Conservation (phyloP, 75 land plant genomes). For the Adiantum capillusveneris region DNA sequence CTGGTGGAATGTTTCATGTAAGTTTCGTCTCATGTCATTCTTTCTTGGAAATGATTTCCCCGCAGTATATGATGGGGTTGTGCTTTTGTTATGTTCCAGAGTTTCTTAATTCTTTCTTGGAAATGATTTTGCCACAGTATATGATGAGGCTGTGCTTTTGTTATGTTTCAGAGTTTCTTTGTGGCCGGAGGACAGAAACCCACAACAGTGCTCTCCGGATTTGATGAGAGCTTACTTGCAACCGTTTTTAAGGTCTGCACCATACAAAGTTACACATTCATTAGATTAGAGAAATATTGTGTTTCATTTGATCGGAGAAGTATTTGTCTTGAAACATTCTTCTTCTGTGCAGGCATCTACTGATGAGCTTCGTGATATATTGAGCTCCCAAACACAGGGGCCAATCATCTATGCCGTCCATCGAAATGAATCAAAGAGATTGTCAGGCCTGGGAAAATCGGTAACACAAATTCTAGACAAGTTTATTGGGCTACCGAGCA, state of each 20-base stretch:
- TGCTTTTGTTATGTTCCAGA: neutral
- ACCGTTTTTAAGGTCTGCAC: constrained; percentile 58
- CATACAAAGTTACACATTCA: no score
- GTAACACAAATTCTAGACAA: neutral
- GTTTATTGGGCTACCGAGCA: neutral
- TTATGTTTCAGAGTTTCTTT: constrained; percentile 49
- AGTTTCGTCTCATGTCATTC: constrained; percentile 16
- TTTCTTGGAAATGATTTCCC: neutral
- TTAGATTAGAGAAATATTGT: no score
- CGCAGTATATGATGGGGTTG: neutral
- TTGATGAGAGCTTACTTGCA: constrained; percentile 29
- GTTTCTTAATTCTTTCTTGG: neutral
- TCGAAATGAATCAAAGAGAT: neutral
- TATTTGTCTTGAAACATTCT: no score
- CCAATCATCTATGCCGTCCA: constrained; percentile 37
- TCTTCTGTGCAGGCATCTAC: constrained; percentile 27
- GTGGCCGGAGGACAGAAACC: constrained; percentile 61
- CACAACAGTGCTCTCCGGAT: constrained; percentile 49
- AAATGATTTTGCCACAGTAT: neutral
- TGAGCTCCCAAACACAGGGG: constrained; percentile 39
- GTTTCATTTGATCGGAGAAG: neutral
- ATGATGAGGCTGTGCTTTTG: neutral
- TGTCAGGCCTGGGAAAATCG: constrained; percentile 15
- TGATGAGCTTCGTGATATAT: constrained; percentile 18
- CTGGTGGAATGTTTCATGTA: constrained; percentile 38